These are phyloP conservation scores for Fusarium nurragi DNA, from an alignment of 2,329 filamentous ascomycete genomes.

Conservation along the genomic window DNA sequence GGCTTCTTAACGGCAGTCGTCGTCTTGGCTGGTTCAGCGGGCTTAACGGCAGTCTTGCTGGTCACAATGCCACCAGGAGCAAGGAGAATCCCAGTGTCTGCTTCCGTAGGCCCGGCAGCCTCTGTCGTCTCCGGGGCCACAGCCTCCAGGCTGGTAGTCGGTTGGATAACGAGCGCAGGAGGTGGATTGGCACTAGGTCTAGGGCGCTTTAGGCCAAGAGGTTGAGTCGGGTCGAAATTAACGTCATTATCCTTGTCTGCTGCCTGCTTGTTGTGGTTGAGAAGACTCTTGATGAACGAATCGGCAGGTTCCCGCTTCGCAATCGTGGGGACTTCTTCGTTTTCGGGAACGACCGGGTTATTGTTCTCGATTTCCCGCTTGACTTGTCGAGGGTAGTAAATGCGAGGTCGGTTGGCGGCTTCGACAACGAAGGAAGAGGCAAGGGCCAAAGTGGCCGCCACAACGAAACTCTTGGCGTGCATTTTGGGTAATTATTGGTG, in stretches of 20 bases:
- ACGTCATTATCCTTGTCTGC: constrained; percentile 10
- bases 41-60: constrained; percentile 22
- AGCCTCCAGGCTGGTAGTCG: constrained; percentile 27
- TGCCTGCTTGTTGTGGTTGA: constrained; percentile 13
- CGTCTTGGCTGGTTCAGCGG: constrained; percentile 16
- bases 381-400: constrained; percentile 67
- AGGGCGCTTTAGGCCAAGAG: constrained; percentile 15
- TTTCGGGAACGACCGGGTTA: constrained; percentile 49
- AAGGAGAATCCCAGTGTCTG: constrained; percentile 41
- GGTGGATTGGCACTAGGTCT: constrained; percentile 30
- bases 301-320: constrained; percentile 33
- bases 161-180: constrained; percentile 34
- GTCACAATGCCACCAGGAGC: constrained; percentile 42
- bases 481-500: constrained; percentile 50
- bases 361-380: constrained; percentile 60
- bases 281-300: constrained; percentile 41
- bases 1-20: constrained; percentile 16
- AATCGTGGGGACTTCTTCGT: constrained; percentile 19
- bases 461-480: constrained; percentile 58
- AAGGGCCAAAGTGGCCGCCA: constrained; percentile 61
- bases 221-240: constrained; percentile 27
- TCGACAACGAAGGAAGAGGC: constrained; percentile 59
- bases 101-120: constrained; percentile 11
- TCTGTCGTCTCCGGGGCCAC: constrained; percentile 26
- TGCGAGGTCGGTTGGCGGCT: constrained; percentile 56